Evolutionary conservation across 805 yeast species (phyloP), one percentile per base, ranked within the genome.

Genomic region (Pichia phayaonensis): DNA sequence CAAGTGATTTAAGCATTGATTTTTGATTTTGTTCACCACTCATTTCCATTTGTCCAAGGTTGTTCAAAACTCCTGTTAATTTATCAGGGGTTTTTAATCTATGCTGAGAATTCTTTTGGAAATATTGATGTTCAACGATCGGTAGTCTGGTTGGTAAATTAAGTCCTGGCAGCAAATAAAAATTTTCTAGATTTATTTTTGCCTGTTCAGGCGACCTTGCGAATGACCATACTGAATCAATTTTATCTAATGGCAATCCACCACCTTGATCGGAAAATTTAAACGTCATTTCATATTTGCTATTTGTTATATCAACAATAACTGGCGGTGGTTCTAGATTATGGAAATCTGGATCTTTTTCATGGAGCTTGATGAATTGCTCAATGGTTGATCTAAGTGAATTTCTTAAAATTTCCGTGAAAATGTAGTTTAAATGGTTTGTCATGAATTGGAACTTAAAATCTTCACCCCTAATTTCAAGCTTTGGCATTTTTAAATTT

Each of bases 261-360:
- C 97, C 97, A 3, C 97, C 97, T 57, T 78, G 83, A 66, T 92
- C 99, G 6, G 92, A 82, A 46, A 92, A 80, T 47, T 96, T 75
- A 63, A 92, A 84, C 4, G 83, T 72, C 26, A 88, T 82, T 44
- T 82, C 79, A 39, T 81, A 83, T 13, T 78, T 73, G 20, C 86
- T 79, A 54, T 83, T 77, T 2, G 86, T 74, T 11, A 92, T 77
- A 10, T 89, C 80, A 16, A 92, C 85, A n/a, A 69, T 71, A n/a
- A 92, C 81, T 0, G 96, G 88, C 1, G 85, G 83, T 2, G 89
- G 81, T 46, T 72, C 41, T 18, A 61, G 15, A 6, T 48, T 22
- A 2, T 40, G 23, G 2, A 65, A 45, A 24, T 59, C 51, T 10
- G 52, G 56, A 13, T 34, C 41, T 11, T 52, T 45, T 21, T 40